Evolutionary conservation across 73 alveolate genomes (phyloP), one percentile per base, ranked within the genome.

Genomic region (Durusdinium trenchii): DNA sequence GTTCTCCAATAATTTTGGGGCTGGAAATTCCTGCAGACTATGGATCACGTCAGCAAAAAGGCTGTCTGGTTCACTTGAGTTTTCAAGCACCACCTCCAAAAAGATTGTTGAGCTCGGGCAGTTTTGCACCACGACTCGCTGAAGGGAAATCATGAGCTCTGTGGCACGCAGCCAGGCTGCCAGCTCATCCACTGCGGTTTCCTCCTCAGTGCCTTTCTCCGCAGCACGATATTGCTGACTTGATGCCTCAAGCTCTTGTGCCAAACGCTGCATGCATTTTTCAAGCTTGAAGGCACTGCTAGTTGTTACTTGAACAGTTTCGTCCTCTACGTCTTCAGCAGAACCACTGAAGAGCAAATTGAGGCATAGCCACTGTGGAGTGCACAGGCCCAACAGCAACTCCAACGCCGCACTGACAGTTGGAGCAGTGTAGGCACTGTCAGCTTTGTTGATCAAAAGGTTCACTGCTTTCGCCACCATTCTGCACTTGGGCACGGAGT

Each of bases 301-400:
- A 40, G 71, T 79, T 1, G 61, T 69, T 60, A 91, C 98, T 46
- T 28, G 69, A 47, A 38, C 94, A 43, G 51, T 46, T 50, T 84
- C n/a, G 3, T 84, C 94, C 28, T 84, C 94, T 30, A 45, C 94
- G 23, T 52, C 20, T 50, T 84, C 54, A 10, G 20, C 47, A 16
- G 90, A 51, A 48, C 61, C 89, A 52, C 98, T 91, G 89, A 91
- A 91, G 57, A 91, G 84, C 51, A 91, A 60, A 89, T 52, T 91
- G 79, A 91, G 98, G 90, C 98, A 91, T 20, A 91, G 64, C 98
- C 98, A 91, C 69, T 91, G 98, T 6, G 98, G 98, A 48, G 98
- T 48, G 76, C 98, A 91, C 54, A 91, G 60, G 6, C 90, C 98
- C 38, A 47, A 18, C 61, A 91, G 30, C 36, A 91, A 89, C 78